Base-by-base conservation (phyloP, 1,284 basidiomycete genomes). In the Ganoderma multipileum region DNA sequence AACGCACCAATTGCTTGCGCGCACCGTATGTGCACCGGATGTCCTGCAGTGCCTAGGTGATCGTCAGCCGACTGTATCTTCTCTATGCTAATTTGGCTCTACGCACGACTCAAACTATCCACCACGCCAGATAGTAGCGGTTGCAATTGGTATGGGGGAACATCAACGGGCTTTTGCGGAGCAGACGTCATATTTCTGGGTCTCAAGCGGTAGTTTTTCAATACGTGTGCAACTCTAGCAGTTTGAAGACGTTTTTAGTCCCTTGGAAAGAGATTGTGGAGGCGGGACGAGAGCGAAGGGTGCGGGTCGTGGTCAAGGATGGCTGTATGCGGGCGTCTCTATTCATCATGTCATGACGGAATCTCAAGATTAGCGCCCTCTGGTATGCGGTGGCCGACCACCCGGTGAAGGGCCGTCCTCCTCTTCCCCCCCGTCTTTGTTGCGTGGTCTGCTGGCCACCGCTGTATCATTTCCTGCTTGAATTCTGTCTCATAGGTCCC, bases 141-240 rank as follows among this genome's bases (percentile, higher is more conserved):
- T 68, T 89, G 89, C 2, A 89, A 73, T 72, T 88, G 84, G 75
- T 89, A 91, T 8, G 89, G 89, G 12, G 88, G 89, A 14, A 90
- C 83, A 63, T 86, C 85, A 30, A 85, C 72, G 65, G 81, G 79
- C 23, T 75, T 75, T 23, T 79, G 78, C 0, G 76, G 72, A n/a
- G 69, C 73, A 47, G 70, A 80, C 33, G 72, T 74, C 75, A 78
- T 81, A 33, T 33, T 60, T 42, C 11, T n/a, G 2, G 3, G 38
- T 6, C 12, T 4, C 14, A 20, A n/a, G 23, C 26, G 7, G 47
- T 4, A 26, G 7, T 4, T 26, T 39, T 39, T 26, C 36, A 8
- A 3, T 38, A 12, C 7, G 20, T 5, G 36, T 20, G 5, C 6
- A 39, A 39, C 57, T 23, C 11, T n/a, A n/a, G 28, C 2, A 2